Percentiles rank a stretch among this genome's conserved stretches.
These are phyloP conservation scores for Balakata baccata DNA, from an alignment of 345 rosid genomes.

Conservation along the genomic window DNA sequence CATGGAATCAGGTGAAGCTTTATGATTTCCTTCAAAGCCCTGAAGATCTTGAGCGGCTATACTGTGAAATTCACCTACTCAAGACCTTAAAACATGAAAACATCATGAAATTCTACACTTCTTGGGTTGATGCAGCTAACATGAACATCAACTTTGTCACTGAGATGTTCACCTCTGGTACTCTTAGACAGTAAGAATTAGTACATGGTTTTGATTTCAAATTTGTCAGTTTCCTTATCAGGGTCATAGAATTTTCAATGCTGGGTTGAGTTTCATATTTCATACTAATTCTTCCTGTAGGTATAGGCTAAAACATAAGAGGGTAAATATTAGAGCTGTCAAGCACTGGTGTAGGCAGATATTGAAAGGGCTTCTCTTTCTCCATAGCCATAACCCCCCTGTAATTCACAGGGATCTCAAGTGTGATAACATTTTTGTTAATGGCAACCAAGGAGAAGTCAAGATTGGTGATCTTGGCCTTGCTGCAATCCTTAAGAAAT, in stretches of 20 bases:
- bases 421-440: slow-evolving; percentile 87
- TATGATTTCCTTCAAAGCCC: no score
- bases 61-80: no score
- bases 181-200: slow-evolving; percentile 77
- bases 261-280: slow-evolving; percentile 7
- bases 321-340: slow-evolving; percentile 87
- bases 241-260: slow-evolving; percentile 5
- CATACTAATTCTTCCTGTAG: slow-evolving; percentile 32
- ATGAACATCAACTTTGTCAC: slow-evolving; percentile 89
- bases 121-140: slow-evolving; percentile 85
- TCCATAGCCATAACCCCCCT: slow-evolving; percentile 54
- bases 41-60: no score
- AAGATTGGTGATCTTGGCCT: slow-evolving; percentile 97
- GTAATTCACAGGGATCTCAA: slow-evolving; percentile 94
- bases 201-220: not conserved
- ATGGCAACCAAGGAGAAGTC: slow-evolving; percentile 93
- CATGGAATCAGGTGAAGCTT: no score
- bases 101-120: slow-evolving; percentile 79
- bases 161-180: slow-evolving; percentile 97
- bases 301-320: slow-evolving; percentile 80
- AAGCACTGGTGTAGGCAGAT: slow-evolving; percentile 98
- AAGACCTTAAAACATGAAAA: no score
- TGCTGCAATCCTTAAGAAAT: slow-evolving; percentile 82
- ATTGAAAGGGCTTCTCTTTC: slow-evolving; percentile 75
- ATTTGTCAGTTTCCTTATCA: slow-evolving; percentile 10